phyloP scores from a whole-genome alignment of 2,329 filamentous ascomycete species.

The Lachnellula hyalina region DNA sequence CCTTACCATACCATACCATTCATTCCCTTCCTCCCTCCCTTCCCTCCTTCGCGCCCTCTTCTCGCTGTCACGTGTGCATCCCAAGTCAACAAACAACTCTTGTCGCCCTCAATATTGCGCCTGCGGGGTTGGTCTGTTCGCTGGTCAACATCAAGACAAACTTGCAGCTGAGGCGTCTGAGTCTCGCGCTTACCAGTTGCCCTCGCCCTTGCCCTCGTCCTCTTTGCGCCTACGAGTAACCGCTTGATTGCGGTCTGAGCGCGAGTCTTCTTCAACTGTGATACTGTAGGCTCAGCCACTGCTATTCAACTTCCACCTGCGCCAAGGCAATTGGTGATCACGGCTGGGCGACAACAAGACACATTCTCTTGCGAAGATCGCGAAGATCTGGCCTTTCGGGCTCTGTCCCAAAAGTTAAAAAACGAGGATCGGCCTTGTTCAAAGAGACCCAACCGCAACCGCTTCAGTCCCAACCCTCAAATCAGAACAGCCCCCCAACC shows the following conservation, averaged over 20 bases:
- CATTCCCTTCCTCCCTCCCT: background rate
- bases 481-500: conserved; percentile 8
- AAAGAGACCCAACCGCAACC: conserved; percentile 12
- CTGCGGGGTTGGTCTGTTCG: conserved; percentile 16
- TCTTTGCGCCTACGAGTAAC: background rate
- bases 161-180: conserved; percentile 10
- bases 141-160: conserved; percentile 14
- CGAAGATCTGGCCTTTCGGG: conserved; percentile 21
- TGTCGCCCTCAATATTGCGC: background rate
- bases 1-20: no score
- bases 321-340: conserved; percentile 10
- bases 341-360: conserved; percentile 16
- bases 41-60: background rate
- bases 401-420: conserved; percentile 6
- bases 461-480: conserved; percentile 2
- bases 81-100: background rate
- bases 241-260: conserved; percentile 12
- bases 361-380: conserved; percentile 15
- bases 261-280: conserved; percentile 8
- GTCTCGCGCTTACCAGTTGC: conserved; percentile 9
- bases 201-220: background rate
- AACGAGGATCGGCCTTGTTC: conserved; percentile 15
- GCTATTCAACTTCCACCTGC: conserved; percentile 1
- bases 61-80: conserved; percentile 1
- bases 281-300: background rate